These are phyloP conservation scores for Penicillium brasilianum DNA, from an alignment of 2,329 filamentous ascomycete genomes.

Conservation along the genomic window DNA sequence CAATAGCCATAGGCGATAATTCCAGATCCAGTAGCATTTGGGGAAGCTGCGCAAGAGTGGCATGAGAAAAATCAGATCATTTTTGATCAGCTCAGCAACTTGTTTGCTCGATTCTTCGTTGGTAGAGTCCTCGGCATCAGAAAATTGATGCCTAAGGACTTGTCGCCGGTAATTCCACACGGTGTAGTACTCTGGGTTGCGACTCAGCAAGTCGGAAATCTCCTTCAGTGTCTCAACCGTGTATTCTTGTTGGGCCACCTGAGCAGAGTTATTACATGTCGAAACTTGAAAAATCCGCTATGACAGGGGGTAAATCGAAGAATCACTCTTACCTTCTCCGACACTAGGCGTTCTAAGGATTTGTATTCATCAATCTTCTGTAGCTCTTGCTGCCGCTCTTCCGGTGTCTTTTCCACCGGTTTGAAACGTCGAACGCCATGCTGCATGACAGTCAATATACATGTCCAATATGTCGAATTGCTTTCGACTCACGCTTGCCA, in stretches of 20 bases:
- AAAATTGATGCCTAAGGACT: constrained; percentile 67
- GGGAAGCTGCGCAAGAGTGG: constrained; percentile 83
- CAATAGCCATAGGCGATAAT: constrained; percentile 86
- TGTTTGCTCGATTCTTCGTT: constrained; percentile 48
- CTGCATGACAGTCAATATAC: constrained; percentile 54
- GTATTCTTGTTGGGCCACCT: constrained; percentile 49
- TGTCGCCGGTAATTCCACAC: constrained; percentile 66
- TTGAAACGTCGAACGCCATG: constrained; percentile 80
- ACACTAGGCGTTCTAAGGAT: constrained; percentile 70
- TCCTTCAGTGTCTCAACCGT: constrained; percentile 50
- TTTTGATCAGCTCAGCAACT: constrained; percentile 63
- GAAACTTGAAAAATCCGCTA: background rate
- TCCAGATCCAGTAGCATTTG: constrained; percentile 99
- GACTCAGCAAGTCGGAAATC: constrained; percentile 50
- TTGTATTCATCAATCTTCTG: constrained; percentile 78
- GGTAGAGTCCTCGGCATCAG: constrained; percentile 26
- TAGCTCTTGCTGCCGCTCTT: constrained; percentile 72
- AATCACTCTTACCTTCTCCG: constrained; percentile 60
- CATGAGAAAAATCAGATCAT: constrained; percentile 81
- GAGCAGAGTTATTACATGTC: constrained; percentile 19
- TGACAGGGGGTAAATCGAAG: background rate
- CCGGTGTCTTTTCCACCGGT: constrained; percentile 65
- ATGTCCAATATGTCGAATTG: background rate
- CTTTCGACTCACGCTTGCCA: constrained; percentile 39
- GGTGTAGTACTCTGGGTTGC: constrained; percentile 56